Evolutionary conservation across 306 rosid genomes (phyloP), one percentile per base, ranked within the genome.

Genomic region (Sphenostylis stenocarpa): DNA sequence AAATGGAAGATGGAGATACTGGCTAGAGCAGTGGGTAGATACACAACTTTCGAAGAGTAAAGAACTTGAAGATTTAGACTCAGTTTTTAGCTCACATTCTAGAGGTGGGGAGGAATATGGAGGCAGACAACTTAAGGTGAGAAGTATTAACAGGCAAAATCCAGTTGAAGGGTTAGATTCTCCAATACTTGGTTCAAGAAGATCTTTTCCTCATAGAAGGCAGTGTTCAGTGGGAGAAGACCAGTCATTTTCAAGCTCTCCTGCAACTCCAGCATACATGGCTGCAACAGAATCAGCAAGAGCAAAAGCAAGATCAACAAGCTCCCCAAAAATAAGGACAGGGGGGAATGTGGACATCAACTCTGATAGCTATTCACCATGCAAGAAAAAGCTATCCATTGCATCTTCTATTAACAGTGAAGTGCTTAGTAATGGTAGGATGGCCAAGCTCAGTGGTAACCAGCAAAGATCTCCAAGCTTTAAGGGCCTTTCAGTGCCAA

Each of bases 11-110:
- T 95, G 96, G 97, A 92, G 96, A 44, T 89, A 90, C 77, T 95
- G 98, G 97, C 84, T 95, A 38, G 97, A 90, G 77, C 96, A 90
- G 56, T 95, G 98, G 98, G 96, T 95, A n/a, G 97, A 95, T 49
- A 92, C 97, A 65, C 98, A 95, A 56, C 91, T 95, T 78, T 73
- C 90, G 1, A 95, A 86, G 74, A 92, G 98, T 76, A 95, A 86
- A 85, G 97, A 95, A 76, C 92, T 90, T 52, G 96, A 95, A 85
- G 97, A 95, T 83, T 79, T 95, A 70, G 96, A 91, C 86, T 73
- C 89, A 15, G 33, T 77, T 80, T 80, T 86, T 69, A 82, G 88
- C 52, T 79, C 92, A 45, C 71, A 80, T 61, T 78, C 86, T 44
- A 86, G 74, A 60, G 38, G 14, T 23, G 81, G 38, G 7, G 88